Evolutionary conservation across 192 early-diverging fungal genomes (phyloP).

Genomic region (Rhizophagus sp.): DNA sequence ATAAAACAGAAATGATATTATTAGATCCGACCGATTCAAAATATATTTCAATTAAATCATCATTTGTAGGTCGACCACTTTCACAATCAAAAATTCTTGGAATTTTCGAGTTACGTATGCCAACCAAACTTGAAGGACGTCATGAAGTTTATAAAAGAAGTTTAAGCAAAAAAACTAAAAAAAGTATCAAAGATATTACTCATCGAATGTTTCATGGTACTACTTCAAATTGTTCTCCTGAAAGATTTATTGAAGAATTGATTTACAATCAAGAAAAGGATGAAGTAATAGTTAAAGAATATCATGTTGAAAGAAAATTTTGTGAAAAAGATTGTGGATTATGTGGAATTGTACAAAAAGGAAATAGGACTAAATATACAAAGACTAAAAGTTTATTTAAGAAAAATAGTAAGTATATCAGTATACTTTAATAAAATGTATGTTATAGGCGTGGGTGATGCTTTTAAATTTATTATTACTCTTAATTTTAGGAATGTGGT

Average conservation of each 20-base stretch:
- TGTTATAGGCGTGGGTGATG: no score
- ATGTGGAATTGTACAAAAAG: not conserved
- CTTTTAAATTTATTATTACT: no score
- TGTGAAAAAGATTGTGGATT: not conserved
- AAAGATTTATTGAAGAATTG: not conserved
- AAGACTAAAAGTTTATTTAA: not conserved
- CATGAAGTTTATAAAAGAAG: conserved; percentile 15
- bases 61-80: not conserved
- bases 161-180: not conserved
- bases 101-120: conserved; percentile 9
- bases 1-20: not conserved
- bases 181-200: not conserved
- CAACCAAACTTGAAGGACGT: not conserved
- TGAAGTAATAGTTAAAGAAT: not conserved
- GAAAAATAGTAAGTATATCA: not conserved
- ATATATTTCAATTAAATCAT: not conserved
- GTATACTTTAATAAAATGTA: no score
- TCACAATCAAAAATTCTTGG: not conserved
- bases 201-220: conserved; percentile 16
- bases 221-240: conserved; percentile 3
- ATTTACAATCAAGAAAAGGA: not conserved
- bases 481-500: not conserved
- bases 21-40: not conserved
- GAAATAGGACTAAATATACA: not conserved
- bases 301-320: not conserved